Base-by-base conservation (phyloP, 805 yeast species). In the Starmera pachycereana region DNA sequence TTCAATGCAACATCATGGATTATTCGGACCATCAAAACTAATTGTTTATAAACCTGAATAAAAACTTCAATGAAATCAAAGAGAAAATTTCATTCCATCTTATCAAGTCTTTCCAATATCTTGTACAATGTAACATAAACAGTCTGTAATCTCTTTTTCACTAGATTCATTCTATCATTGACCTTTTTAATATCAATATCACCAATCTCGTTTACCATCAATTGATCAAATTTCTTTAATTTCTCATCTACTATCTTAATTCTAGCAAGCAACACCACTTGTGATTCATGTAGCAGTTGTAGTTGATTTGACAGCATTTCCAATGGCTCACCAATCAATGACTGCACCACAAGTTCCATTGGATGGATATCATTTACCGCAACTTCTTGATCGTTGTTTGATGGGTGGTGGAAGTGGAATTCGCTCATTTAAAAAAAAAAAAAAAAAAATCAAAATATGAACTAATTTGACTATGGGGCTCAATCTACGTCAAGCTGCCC, bases 271-370 rank as follows among this genome's bases (percentile, higher is more conserved):
- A 77, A 58, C 2, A 76, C 72, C 33, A 71, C 55, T 45, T 77
- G 83, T 0, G 81, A 73, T 44, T 76, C 78, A 49, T 73, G 71
- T 27, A 77, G 54, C 44, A 67, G 68, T 44, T 72, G 71, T 29
- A 77, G 62, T 40, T 70, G 71, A 39, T 69, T 68, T 39, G 72
- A 67, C 19, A 77, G 56, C 5, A 57, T 60, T 33, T 77, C 81
- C 8, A 77, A 55, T 2, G 81, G 70, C 1, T 72, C 71, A 29
- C 76, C 76, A 8, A 77, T 51, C 2, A 77, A 53, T 9, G 74
- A 58, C 44, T 77, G 83, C 0, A 77, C 80, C 2, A 76, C 67
- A 27, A 76, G 60, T 44, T 77, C 84, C 35, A 77, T 66, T 0
- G 81, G 80, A 50, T 77, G 82, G 12, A 76, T 61, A 28, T 70